Evolutionary conservation across 345 rosid genomes (phyloP), one percentile per base, ranked within the genome.

Genomic region (Excoecaria cochinchinensis): DNA sequence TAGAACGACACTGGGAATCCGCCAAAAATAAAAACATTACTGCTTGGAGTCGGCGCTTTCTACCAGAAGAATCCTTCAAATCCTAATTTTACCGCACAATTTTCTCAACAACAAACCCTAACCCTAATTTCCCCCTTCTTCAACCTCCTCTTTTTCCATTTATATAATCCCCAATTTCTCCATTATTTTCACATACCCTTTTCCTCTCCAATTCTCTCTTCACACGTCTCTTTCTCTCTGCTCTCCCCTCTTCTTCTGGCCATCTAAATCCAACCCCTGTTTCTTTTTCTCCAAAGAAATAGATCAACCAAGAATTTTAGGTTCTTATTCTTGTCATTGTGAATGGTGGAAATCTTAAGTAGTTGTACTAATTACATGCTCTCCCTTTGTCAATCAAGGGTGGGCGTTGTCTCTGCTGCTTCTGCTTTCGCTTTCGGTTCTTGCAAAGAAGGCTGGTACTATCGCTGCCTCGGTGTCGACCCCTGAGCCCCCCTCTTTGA

Each of bases 391-490:
- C 78, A 84, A 79, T 74, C 81, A 82, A 89, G 97, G 98, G 97
- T 88, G 98, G 89, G 97, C 92, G 79, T 85, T 51, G 84, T 79
- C 67, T 85, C 86, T 25, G 67, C 76, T 61, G 84, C 87, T 25
- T 69, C 77, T 1, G 84, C 86, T 83, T 95, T 89, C 78, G 84
- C 97, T 25, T 95, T 93, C 83, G 99, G 93, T n/a, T 93, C 99
- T 64, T 93, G 99, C 95, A 96, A 92, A 82, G 91, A 90, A 82
- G 97, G 92, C 92, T 96, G 99, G 99, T 96, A 93, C 95, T 92
- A 84, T 64, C 98, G 97, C 91, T 93, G 99, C 97, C 80, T 87
- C 74, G 97, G 98, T 81, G 80, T 90, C 82, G 97, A 96, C 94
- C 99, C 99, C 72, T 93, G 84, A 87, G 70, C 15, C 15, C 14